Evolutionary conservation across 768 basidiomycete species (phyloP).

Genomic region (Fomitopsis serialis): DNA sequence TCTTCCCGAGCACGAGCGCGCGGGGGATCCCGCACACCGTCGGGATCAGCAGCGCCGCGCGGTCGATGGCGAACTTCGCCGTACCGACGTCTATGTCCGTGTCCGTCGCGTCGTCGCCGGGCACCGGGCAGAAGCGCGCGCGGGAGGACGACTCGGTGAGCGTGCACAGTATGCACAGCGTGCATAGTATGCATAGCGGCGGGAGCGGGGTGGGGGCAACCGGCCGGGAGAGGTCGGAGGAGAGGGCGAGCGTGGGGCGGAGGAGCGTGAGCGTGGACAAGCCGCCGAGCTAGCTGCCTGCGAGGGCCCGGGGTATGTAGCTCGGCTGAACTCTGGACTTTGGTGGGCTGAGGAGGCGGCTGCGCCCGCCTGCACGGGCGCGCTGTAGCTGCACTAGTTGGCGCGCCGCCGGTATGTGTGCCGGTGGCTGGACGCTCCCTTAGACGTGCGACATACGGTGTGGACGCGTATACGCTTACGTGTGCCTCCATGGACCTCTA

Average conservation of each 20-base stretch:
- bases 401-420: too few species aligned
- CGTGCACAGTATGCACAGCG: neutral
- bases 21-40: neutral
- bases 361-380: too few species aligned
- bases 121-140: slow-evolving; percentile 11
- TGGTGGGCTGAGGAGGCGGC: too few species aligned
- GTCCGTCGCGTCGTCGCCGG: slow-evolving; percentile 5
- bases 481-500: too few species aligned
- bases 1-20: slow-evolving; percentile 12
- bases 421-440: too few species aligned
- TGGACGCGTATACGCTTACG: too few species aligned
- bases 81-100: neutral
- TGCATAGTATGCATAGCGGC: neutral
- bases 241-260: slow-evolving; percentile 2
- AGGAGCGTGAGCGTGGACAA: neutral
- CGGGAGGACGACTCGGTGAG: slow-evolving; percentile 9
- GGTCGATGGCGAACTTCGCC: slow-evolving; percentile 9
- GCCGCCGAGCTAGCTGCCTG: neutral
- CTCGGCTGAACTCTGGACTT: too few species aligned
- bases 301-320: neutral
- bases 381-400: too few species aligned
- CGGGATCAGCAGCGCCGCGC: slow-evolving; percentile 5
- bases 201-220: neutral
- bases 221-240: neutral
- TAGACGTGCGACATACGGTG: too few species aligned